Base-by-base conservation (phyloP, 371 early-diverging fungal genomes). In the Rhizomucor pusillus region DNA sequence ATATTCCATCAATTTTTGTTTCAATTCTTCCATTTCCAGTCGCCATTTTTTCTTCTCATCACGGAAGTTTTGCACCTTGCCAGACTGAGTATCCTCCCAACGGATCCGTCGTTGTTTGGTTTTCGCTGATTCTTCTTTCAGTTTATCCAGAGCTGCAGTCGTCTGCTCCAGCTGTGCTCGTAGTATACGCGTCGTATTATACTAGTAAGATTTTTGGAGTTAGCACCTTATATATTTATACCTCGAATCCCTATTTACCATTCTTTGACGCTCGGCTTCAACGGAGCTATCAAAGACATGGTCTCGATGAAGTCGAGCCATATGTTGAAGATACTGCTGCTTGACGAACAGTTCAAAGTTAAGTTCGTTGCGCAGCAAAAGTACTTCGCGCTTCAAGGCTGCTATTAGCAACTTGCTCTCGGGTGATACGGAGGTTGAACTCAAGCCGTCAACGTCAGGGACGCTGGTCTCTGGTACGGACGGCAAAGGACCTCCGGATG, bases 291-390 rank as follows among this genome's bases (percentile, higher is more conserved):
- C 86, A 14, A 81, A 59, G 1, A 86, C 76, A 59, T 81, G 86
- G 13, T 84, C 82, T 12, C 80, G 80, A 57, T 86, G 83, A 9
- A 86, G 63, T 29, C 82, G 68, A 18, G 81, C 83, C 43, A 86
- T 84, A 51, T 86, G 86, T 50, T 84, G 86, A 9, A 84, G 67
- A 56, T 86, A 81, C 16, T 86, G 86, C 50, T 86, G 86, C 47
- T 84, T 82, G 39, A 86, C 66, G 54, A 83, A 86, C 14, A 84
- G 52, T 55, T 86, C 86, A 67, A 84, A 86, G 37, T 84, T 86
- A 22, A 86, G 63, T 49, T 84, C 84, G 40, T 86, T 86, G 52
- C 77, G 65, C 10, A 84, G 62, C 35, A 86, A 50, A 34, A 86
- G 47, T 1, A 86, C 73, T 47, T 86, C 84, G 10, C 84, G 71